phyloP scores from a whole-genome alignment of 129 eudicot species.

The Lactuca saligna region DNA sequence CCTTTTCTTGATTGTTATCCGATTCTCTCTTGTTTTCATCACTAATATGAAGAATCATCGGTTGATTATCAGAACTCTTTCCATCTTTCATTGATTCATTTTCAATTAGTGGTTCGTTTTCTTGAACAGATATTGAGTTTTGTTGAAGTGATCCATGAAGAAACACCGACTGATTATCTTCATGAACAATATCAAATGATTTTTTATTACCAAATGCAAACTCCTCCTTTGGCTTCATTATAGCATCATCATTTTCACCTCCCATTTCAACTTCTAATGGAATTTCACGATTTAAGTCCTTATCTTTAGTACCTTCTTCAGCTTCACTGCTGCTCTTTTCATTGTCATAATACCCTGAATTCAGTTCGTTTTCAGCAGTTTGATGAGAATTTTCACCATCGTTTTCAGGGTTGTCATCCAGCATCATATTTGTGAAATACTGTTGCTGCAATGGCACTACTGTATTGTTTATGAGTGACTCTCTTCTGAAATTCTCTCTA shows the following conservation, averaged over 20 bases:
- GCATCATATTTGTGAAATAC: conserved; percentile 32
- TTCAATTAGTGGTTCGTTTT: conserved; percentile 12
- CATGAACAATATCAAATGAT: not conserved
- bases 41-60: conserved; percentile 14
- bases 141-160: conserved; percentile 24
- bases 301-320: conserved; percentile 27
- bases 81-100: conserved; percentile 18
- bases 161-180: conserved; percentile 18
- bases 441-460: conserved; percentile 51
- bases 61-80: conserved; percentile 12
- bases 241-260: conserved; percentile 34
- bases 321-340: conserved; percentile 43
- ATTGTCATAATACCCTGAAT: conserved; percentile 42
- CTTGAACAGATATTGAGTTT: conserved; percentile 22
- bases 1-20: conserved; percentile 11
- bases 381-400: conserved; percentile 41
- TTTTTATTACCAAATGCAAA: conserved; percentile 12
- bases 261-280: conserved; percentile 32
- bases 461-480: conserved; percentile 30
- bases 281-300: conserved; percentile 22
- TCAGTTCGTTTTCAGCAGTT: conserved; percentile 35
- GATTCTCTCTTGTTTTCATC: conserved; percentile 21
- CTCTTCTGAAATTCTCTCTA: conserved; percentile 49
- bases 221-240: conserved; percentile 15
- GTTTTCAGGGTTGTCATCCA: conserved; percentile 32